Conservation (phyloP, 106 monocot species). For the Dioscorea alata region DNA sequence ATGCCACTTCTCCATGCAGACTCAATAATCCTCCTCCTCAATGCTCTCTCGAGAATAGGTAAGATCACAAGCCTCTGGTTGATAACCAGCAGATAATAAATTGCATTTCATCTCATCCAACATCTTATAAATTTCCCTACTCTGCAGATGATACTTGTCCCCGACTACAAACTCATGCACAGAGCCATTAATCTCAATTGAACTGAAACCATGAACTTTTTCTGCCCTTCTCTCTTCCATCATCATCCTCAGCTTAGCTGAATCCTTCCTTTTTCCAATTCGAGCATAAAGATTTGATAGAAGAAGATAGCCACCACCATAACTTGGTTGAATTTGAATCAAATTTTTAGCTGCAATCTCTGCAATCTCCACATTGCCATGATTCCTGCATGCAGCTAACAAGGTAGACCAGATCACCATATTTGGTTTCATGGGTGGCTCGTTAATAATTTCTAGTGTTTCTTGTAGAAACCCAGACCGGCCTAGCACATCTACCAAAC, state of each 20-base stretch:
- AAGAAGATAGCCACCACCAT: slow-evolving; percentile 15
- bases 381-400: slow-evolving; percentile 25
- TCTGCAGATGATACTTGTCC: slow-evolving; percentile 28
- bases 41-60: not conserved
- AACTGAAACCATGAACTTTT: slow-evolving; percentile 38
- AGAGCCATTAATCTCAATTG: slow-evolving; percentile 36
- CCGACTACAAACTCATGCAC: slow-evolving; percentile 40
- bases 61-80: not conserved
- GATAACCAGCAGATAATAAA: slow-evolving; percentile 15
- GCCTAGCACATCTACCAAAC: slow-evolving; percentile 34
- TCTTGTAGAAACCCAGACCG: slow-evolving; percentile 20
- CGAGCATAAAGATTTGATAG: slow-evolving; percentile 31
- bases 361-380: slow-evolving; percentile 24
- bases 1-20: too few species aligned
- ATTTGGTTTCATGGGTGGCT: slow-evolving; percentile 10
- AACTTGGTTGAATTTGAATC: slow-evolving; percentile 4
- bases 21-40: not conserved
- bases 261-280: slow-evolving; percentile 29
- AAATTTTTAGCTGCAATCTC: slow-evolving; percentile 20
- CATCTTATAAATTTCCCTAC: slow-evolving; percentile 18
- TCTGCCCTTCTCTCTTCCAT: slow-evolving; percentile 28
- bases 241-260: slow-evolving; percentile 15
- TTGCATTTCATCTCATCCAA: slow-evolving; percentile 25
- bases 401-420: slow-evolving; percentile 23
- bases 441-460: slow-evolving; percentile 19